Evolutionary conservation across 139 green algal genomes (phyloP).

Genomic region (Ettlia oleoabundans): DNA sequence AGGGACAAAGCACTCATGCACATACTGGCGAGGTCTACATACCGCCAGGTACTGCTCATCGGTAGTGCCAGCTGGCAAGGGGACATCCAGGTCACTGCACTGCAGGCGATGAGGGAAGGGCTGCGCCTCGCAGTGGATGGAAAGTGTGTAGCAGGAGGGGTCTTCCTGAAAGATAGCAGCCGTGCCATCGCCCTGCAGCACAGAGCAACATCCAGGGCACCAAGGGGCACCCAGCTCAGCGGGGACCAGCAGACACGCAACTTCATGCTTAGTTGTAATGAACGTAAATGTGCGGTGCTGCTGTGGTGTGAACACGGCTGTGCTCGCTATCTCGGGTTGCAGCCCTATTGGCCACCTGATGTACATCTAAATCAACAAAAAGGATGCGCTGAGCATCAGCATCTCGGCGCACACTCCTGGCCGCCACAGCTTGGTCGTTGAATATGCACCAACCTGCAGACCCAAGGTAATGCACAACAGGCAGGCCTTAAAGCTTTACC

Average conservation of each 20-base stretch:
- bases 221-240: no score
- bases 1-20: no score
- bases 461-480: no score
- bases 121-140: slow-evolving; percentile 63
- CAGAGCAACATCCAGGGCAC: no score
- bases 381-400: slow-evolving; percentile 27
- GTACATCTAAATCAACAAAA: slow-evolving; percentile 54
- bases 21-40: neutral
- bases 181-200: slow-evolving; percentile 50
- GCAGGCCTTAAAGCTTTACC: no score
- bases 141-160: slow-evolving; percentile 62
- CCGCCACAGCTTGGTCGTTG: slow-evolving; percentile 48
- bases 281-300: no score
- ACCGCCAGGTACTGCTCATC: slow-evolving; percentile 45
- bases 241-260: neutral
- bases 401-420: slow-evolving; percentile 39
- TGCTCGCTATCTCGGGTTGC: no score
- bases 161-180: slow-evolving; percentile 50
- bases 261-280: no score
- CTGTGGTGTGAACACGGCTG: no score
- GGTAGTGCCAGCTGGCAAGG: slow-evolving; percentile 39
- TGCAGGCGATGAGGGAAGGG: slow-evolving; percentile 49
- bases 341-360: no score
- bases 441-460: slow-evolving; percentile 48
- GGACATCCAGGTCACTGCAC: slow-evolving; percentile 51